Evolutionary conservation across 2,329 filamentous ascomycete species (phyloP).

Genomic region (Neonectria magnoliae): DNA sequence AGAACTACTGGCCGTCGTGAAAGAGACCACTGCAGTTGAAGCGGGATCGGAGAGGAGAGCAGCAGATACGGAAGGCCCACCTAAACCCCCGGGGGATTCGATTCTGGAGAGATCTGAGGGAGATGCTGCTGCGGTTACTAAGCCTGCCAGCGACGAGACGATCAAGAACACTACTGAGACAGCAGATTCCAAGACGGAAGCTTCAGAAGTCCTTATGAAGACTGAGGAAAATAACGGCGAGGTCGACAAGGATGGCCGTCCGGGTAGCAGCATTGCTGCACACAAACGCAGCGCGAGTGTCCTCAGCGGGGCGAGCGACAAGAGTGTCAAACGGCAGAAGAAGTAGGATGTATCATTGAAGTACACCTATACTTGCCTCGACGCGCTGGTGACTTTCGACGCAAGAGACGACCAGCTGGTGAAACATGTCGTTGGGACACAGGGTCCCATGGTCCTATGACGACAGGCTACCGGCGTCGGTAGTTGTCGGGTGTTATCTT

Average conservation of each 20-base stretch:
- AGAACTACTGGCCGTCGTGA: constrained; percentile 46
- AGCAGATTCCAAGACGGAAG: constrained; percentile 21
- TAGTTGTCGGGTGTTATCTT: constrained; percentile 30
- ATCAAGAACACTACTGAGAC: constrained; percentile 25
- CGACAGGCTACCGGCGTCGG: constrained; percentile 21
- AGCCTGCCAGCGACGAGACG: constrained; percentile 32
- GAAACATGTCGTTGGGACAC: constrained; percentile 14
- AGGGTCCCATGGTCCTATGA: constrained; percentile 17
- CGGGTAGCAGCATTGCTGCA: constrained; percentile 52
- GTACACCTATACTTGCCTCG: constrained; percentile 36
- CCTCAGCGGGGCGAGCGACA: constrained; percentile 75
- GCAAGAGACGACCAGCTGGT: constrained; percentile 15
- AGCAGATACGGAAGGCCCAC: too few relatives aligned
- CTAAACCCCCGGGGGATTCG: too few relatives aligned
- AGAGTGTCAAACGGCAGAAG: constrained; percentile 67
- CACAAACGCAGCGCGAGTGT: constrained; percentile 88
- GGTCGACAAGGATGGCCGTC: constrained; percentile 46
- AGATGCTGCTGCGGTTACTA: constrained; percentile 25
- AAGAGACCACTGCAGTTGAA: constrained; percentile 30
- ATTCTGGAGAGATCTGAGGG: constrained; percentile 31
- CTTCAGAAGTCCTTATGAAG: constrained; percentile 17
- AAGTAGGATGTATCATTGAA: constrained; percentile 49
- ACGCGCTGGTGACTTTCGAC: constrained; percentile 26
- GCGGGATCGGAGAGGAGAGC: constrained; percentile 15
- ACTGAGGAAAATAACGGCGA: constrained; percentile 33